A percentile compares a stretch with the other conserved stretches of the same genome.
Conservation (phyloP, 129 eudicot genomes). For the Calendula officinalis region DNA sequence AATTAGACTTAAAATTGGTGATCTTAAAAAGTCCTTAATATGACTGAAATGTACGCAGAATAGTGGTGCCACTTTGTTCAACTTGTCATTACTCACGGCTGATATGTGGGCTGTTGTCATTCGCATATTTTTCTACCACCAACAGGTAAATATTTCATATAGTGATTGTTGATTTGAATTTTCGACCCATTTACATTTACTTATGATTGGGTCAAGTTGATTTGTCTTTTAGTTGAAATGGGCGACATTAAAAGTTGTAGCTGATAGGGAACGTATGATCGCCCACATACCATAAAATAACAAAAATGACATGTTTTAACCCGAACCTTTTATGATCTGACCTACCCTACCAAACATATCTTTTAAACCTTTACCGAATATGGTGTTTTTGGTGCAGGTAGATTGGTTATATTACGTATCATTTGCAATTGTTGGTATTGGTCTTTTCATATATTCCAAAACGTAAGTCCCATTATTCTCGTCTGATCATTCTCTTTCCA, state of each 20-base stretch:
- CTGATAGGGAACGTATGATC: too few relatives aligned
- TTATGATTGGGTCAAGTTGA: not conserved
- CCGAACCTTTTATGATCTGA: too few relatives aligned
- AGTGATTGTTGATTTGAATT: not conserved
- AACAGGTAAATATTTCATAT: constrained; percentile 40
- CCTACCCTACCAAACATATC: not conserved
- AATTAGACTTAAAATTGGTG: not conserved
- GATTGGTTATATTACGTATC: constrained; percentile 80
- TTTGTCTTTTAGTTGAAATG: not conserved
- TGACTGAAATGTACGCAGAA: constrained; percentile 34
- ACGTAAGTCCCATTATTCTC: constrained; percentile 35
- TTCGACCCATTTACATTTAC: too few relatives aligned
- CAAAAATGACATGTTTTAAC: too few relatives aligned
- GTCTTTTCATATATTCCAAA: constrained; percentile 69
- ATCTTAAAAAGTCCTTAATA: not conserved
- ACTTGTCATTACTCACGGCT: constrained; percentile 80
- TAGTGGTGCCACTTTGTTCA: constrained; percentile 79
- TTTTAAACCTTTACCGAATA: not conserved
- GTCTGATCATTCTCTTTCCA: not conserved
- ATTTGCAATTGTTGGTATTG: constrained; percentile 57
- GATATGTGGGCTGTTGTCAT: constrained; percentile 95
- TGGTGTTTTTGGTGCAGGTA: constrained; percentile 52
- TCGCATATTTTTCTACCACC: constrained; percentile 73
- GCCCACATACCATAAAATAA: too few relatives aligned
- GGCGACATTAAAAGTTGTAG: not conserved